phyloP scores from a whole-genome alignment of 257 asterid species.

The Rehmannia glutinosa region DNA sequence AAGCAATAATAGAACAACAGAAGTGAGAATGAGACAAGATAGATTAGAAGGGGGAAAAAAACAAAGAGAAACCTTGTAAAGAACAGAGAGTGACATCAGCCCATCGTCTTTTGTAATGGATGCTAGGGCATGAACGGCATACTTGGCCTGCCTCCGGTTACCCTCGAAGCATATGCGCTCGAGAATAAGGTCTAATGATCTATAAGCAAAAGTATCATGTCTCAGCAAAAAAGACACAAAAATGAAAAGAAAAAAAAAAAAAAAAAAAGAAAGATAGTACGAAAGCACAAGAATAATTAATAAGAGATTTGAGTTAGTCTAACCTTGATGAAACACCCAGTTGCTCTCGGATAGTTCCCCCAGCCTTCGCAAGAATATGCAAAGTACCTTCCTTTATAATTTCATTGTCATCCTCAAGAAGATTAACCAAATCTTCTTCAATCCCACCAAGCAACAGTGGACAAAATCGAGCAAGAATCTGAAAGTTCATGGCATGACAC shows the following conservation, averaged over 20 bases:
- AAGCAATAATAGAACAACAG: neutral
- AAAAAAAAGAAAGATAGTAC: neutral
- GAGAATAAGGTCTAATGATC: slow-evolving; percentile 92
- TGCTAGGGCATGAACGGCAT: slow-evolving; percentile 97
- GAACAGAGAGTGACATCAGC: slow-evolving; percentile 96
- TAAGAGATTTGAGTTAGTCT: neutral
- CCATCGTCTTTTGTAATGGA: slow-evolving; percentile 99
- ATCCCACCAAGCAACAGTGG: slow-evolving; percentile 83
- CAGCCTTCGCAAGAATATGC: slow-evolving; percentile 98
- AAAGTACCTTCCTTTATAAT: slow-evolving; percentile 92
- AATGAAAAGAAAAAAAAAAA: neutral
- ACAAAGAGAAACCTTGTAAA: slow-evolving; percentile 72
- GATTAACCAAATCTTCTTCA: slow-evolving; percentile 79
- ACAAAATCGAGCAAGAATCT: slow-evolving; percentile 95
- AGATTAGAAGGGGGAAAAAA: neutral
- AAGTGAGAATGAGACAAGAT: neutral
- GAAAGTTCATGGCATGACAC: slow-evolving; percentile 27
- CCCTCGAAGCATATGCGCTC: slow-evolving; percentile 99
- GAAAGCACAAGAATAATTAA: neutral
- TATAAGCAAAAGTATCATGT: slow-evolving; percentile 29
- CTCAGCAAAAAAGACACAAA: slow-evolving; percentile 13
- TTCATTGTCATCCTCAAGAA: slow-evolving; percentile 97
- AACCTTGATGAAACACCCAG: slow-evolving; percentile 92
- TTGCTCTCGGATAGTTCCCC: slow-evolving; percentile 94
- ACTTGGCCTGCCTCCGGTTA: slow-evolving; percentile 96